Evolutionary conservation across 371 early-diverging fungal species (phyloP), one percentile per base, ranked within the genome.

Genomic region (Circinella minor): DNA sequence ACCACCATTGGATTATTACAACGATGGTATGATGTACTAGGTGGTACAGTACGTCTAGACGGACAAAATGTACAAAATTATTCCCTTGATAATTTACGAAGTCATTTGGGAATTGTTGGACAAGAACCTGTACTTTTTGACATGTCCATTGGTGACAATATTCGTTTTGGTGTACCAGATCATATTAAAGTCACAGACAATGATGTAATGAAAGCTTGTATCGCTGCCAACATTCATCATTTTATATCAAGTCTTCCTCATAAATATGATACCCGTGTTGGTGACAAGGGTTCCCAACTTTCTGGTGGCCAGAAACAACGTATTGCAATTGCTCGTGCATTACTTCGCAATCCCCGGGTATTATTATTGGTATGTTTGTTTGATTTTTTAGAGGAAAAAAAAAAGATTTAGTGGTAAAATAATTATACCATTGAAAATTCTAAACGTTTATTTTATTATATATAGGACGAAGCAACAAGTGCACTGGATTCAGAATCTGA

Each of bases 401-500:
- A 27, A 27, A 27, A 27, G 27, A 27, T 27, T 27, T 2, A n/a
- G n/a, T n/a, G n/a, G n/a, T n/a, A n/a, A n/a, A n/a, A n/a, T n/a
- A 27, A 27, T 27, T 27, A 2, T 27, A 27, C 2, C 27, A 2
- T 27, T 27, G 27, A 27, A 27, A 27, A 27, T 27, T 27, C 27
- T 27, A 27, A 27, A 27, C 2, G 2, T 27, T 27, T 27, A 27
- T 27, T 27, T 2, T 27, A 27, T 27, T 27, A 27, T 27, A 27
- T 27, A 27, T 27, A 27, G 27, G 43, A 99, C 74, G 99, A 99
- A 74, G 96, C 99, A 0, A 98, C 99, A 4, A 91, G 93, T 3
- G 96, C 97, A 0, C 72, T 97, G 61, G 97, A 97, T 77, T 88
- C 91, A 18, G 89, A 93, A 71, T 90, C 91, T 36, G 99, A 99